Evolutionary conservation across 2,329 filamentous ascomycete genomes (phyloP).

Genomic region (Talaromyces pinophilus): DNA sequence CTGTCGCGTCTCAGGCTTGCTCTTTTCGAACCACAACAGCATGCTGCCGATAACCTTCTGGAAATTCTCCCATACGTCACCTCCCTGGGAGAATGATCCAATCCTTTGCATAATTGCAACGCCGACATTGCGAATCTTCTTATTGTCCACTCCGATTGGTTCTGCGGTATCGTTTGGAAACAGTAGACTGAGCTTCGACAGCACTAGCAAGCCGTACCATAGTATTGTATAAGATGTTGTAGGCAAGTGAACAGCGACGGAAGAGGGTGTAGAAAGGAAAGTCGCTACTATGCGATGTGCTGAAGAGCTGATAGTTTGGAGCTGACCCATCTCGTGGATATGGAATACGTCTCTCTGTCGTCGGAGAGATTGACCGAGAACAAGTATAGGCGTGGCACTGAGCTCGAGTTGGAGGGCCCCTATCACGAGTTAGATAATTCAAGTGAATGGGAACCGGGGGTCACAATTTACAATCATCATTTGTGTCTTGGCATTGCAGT

Average conservation of each 20-base stretch:
- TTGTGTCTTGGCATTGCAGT: background rate
- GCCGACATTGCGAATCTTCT: background rate
- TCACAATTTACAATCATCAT: background rate
- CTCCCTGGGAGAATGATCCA: background rate
- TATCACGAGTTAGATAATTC: background rate
- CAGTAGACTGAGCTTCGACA: background rate
- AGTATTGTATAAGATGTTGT: background rate
- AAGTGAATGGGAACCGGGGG: background rate
- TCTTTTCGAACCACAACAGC: background rate
- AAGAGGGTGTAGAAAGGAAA: background rate
- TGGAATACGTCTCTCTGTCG: background rate
- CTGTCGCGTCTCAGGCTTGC: background rate
- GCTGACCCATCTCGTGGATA: background rate
- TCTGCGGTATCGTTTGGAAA: background rate
- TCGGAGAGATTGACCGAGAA: background rate
- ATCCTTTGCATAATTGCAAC: background rate
- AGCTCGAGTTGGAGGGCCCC: background rate
- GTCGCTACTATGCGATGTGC: background rate
- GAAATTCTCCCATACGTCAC: background rate
- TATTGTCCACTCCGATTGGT: background rate
- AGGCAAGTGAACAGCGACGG: background rate
- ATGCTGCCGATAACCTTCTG: background rate
- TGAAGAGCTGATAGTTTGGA: background rate
- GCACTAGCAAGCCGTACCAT: background rate
- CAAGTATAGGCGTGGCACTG: background rate